A percentile compares a stretch with the other conserved stretches of the same genome.
Conservation (phyloP, 108 stramenopile species). For the Skeletonema menzelii region DNA sequence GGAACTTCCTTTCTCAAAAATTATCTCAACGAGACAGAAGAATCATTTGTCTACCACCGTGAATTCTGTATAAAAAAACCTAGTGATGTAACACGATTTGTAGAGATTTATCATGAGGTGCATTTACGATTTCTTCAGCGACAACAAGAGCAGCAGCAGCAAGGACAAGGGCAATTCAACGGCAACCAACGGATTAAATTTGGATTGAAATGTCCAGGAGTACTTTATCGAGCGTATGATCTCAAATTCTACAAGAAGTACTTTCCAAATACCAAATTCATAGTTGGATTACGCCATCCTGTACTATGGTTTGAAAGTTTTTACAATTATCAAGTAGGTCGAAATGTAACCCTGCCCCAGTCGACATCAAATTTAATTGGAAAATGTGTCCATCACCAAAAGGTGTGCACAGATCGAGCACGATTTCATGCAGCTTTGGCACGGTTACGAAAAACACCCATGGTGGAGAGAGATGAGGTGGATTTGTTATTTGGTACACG, state of each 20-base stretch:
- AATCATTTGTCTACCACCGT: conserved; percentile 37
- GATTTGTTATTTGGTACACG: conserved; percentile 26
- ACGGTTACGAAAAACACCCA: conserved; percentile 40
- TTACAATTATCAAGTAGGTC: conserved; percentile 71
- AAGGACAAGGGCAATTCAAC: background rate
- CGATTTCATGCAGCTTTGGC: conserved; percentile 65
- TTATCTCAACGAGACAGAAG: conserved; percentile 21
- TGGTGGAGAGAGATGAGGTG: conserved; percentile 35
- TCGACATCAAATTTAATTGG: conserved; percentile 19
- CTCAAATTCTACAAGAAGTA: conserved; percentile 30
- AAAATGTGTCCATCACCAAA: conserved; percentile 26
- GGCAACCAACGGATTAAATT: conserved; percentile 4
- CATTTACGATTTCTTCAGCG: conserved; percentile 18
- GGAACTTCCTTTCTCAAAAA: conserved; percentile 73
- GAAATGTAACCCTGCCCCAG: conserved; percentile 45
- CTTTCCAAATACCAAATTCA: conserved; percentile 60
- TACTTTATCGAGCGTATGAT: conserved; percentile 21
- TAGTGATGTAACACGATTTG: conserved; percentile 13
- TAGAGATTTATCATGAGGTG: conserved; percentile 19
- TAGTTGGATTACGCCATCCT: conserved; percentile 77
- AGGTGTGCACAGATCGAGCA: conserved; percentile 68
- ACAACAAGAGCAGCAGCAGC: background rate
- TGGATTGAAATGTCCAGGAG: conserved; percentile 54
- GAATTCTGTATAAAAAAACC: conserved; percentile 37
- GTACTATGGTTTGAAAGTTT: conserved; percentile 73